Evolutionary conservation across 306 rosid species (phyloP).

Genomic region (Astragalus membranaceus): DNA sequence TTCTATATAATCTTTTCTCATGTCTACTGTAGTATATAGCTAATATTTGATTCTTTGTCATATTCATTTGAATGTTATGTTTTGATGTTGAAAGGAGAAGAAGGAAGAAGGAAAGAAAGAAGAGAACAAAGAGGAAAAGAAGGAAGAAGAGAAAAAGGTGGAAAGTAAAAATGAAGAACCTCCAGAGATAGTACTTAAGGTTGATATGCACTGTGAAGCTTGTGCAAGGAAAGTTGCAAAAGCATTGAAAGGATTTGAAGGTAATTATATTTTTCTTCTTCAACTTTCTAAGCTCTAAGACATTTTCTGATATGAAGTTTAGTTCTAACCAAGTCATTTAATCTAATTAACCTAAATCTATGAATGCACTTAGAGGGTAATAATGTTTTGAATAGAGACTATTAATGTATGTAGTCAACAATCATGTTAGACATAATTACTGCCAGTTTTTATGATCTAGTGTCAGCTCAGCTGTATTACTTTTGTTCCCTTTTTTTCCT

Average conservation of each 20-base stretch:
- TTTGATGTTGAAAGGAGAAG: conserved; percentile 30
- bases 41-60: not conserved
- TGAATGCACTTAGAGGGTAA: not conserved
- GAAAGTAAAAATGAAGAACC: conserved; percentile 43
- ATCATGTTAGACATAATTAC: not conserved
- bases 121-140: conserved; percentile 40
- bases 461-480: not conserved
- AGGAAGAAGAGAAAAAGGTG: conserved; percentile 36
- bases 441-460: not conserved
- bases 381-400: not conserved
- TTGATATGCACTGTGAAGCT: conserved; percentile 97
- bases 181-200: conserved; percentile 73
- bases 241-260: conserved; percentile 88
- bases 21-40: not conserved
- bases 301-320: not conserved
- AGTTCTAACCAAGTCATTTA: no score
- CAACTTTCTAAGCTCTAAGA: not conserved
- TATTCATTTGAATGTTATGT: conserved; percentile 6
- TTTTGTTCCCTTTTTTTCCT: not conserved
- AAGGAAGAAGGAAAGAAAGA: conserved; percentile 30
- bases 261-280: conserved; percentile 27
- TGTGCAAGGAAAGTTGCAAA: conserved; percentile 86
- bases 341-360: no score
- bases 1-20: conserved; percentile 6
- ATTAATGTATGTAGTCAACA: not conserved